phyloP scores from a whole-genome alignment of 2,329 filamentous ascomycete species.

The Cercospora sesami region DNA sequence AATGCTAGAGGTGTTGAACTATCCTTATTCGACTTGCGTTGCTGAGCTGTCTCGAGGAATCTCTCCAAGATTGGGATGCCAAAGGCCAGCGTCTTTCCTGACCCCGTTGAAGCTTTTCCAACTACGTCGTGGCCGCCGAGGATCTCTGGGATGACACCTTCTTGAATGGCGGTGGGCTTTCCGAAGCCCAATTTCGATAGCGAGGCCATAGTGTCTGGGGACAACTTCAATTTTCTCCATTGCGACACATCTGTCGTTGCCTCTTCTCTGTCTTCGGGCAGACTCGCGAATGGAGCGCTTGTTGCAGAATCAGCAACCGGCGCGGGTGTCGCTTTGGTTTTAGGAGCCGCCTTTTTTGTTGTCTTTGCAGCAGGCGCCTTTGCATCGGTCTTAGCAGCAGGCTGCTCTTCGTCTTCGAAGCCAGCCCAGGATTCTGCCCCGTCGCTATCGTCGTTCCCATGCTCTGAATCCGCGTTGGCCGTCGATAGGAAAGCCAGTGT shows the following conservation, averaged over 20 bases:
- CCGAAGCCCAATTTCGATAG: slow-evolving; percentile 77
- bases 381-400: not conserved
- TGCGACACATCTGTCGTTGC: slow-evolving; percentile 70
- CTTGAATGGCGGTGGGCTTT: slow-evolving; percentile 80
- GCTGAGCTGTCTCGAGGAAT: slow-evolving; percentile 59
- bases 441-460: slow-evolving; percentile 50
- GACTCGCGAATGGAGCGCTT: slow-evolving; percentile 49
- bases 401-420: slow-evolving; percentile 51
- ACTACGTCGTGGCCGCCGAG: slow-evolving; percentile 84
- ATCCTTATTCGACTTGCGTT: slow-evolving; percentile 38
- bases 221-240: slow-evolving; percentile 75
- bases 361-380: not conserved
- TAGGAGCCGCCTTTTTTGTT: not conserved
- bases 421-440: slow-evolving; percentile 55
- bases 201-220: slow-evolving; percentile 67
- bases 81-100: slow-evolving; percentile 94
- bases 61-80: slow-evolving; percentile 88
- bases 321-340: slow-evolving; percentile 22
- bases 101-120: slow-evolving; percentile 93
- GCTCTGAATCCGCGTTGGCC: slow-evolving; percentile 6
- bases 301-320: slow-evolving; percentile 30
- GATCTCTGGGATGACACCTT: slow-evolving; percentile 76
- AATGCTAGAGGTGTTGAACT: slow-evolving; percentile 63
- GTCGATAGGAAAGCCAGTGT: slow-evolving; percentile 42
- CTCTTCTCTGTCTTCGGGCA: slow-evolving; percentile 49